phyloP scores from a whole-genome alignment of 176 grass and related monocot species.

The Oryza nivara region DNA sequence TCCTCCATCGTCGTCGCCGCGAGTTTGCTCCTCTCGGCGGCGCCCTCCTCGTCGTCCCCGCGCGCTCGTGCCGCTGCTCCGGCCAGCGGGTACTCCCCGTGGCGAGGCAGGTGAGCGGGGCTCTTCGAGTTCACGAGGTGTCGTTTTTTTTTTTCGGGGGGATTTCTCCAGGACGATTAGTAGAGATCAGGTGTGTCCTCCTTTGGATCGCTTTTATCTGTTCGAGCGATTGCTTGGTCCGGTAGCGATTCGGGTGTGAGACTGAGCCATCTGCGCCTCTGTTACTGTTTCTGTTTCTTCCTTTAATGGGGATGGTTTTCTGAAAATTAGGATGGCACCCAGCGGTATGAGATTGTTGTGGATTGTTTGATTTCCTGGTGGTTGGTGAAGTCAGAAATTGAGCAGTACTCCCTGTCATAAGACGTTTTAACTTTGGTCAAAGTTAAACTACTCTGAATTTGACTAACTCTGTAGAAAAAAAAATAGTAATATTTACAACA shows the following conservation, averaged over 20 bases:
- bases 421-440: no score
- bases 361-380: no score
- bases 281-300: not conserved
- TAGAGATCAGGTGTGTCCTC: not conserved
- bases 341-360: no score
- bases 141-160: no score
- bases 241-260: not conserved
- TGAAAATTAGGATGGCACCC: not conserved
- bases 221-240: not conserved
- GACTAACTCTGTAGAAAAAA: no score
- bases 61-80: not conserved
- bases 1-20: slow-evolving; percentile 11
- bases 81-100: not conserved
- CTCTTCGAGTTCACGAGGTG: not conserved
- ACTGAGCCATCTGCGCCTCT: not conserved
- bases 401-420: not conserved
- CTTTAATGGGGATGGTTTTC: not conserved
- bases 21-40: not conserved
- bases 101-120: slow-evolving; percentile 39
- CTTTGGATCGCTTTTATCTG: slow-evolving; percentile 2
- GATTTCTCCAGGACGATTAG: not conserved
- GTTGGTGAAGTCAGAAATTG: not conserved
- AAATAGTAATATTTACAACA: no score
- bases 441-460: no score
- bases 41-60: not conserved